phyloP scores from a whole-genome alignment of 2,329 filamentous ascomycete species.

The Trichoderma gracile region DNA sequence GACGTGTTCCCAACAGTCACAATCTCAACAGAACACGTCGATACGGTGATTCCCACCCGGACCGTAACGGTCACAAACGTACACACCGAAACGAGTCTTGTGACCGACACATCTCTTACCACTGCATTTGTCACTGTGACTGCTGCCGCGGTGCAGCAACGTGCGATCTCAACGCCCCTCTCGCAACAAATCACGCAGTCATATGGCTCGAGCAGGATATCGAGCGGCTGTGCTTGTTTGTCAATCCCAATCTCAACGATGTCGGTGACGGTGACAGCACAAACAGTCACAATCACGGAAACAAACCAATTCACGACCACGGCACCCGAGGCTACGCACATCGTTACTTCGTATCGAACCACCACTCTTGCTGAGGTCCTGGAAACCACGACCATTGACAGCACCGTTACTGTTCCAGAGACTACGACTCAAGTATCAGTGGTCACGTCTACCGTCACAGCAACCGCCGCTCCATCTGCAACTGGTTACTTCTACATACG shows the following conservation, averaged over 20 bases:
- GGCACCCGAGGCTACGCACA: not conserved
- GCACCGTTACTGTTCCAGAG: not conserved
- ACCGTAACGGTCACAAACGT: constrained; percentile 2
- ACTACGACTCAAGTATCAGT: constrained; percentile 3
- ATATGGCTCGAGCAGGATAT: constrained; percentile 4
- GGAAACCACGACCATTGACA: constrained; percentile 5
- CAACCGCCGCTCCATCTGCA: not conserved
- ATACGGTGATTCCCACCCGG: constrained; percentile 2
- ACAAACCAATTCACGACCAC: not conserved
- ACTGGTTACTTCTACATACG: constrained; percentile 2
- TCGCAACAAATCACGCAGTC: constrained; percentile 1
- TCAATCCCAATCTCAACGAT: not conserved
- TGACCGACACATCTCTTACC: constrained; percentile 7
- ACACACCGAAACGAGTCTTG: constrained; percentile 3
- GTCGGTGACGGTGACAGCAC: not conserved
- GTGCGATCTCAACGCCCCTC: constrained; percentile 1
- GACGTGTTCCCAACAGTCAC: not conserved
- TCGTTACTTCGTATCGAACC: constrained; percentile 3
- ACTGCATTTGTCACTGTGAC: constrained; percentile 1
- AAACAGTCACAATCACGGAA: not conserved
- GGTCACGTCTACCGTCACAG: not conserved
- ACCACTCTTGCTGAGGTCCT: not conserved
- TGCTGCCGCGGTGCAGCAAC: not conserved
- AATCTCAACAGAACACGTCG: not conserved
- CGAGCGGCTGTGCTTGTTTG: constrained; percentile 9